Evolutionary conservation across 441 rosid genomes (phyloP).

Genomic region (Eutrema salsugineum): DNA sequence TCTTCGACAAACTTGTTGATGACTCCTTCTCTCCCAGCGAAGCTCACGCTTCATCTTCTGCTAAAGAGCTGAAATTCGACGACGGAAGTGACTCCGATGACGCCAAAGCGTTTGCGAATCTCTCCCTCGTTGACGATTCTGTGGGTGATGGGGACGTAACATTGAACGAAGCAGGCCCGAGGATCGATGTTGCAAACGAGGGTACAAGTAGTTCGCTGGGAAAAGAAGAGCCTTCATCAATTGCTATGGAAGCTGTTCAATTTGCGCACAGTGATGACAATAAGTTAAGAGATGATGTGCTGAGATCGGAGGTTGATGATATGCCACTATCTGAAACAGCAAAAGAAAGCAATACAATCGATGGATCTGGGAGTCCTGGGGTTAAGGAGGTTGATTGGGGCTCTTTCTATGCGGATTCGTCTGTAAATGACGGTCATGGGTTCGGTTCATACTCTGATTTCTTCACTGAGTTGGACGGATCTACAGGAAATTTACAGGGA

Average conservation of each 20-base stretch:
- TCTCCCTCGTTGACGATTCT: conserved; percentile 30
- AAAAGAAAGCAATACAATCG: conserved; percentile 8
- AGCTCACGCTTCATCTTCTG: conserved; percentile 24
- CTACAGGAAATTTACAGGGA: conserved; percentile 38
- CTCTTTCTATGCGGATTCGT: conserved; percentile 69
- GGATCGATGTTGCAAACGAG: conserved; percentile 21
- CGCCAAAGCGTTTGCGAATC: conserved; percentile 54
- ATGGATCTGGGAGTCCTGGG: conserved; percentile 43
- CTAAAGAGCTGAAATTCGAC: conserved; percentile 4
- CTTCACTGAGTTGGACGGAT: conserved; percentile 55
- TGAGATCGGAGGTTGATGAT: conserved; percentile 37
- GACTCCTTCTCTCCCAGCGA: conserved; percentile 51
- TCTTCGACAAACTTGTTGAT: conserved; percentile 90
- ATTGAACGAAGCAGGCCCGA: conserved; percentile 8
- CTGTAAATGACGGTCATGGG: conserved; percentile 43
- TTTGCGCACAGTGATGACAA: conserved; percentile 11
- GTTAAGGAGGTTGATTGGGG: conserved; percentile 94
- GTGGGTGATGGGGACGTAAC: conserved; percentile 15
- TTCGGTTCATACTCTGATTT: conserved; percentile 52
- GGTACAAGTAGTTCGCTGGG: not conserved
- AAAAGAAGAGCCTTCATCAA: conserved; percentile 20
- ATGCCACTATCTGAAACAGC: conserved; percentile 14
- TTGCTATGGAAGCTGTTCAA: conserved; percentile 15
- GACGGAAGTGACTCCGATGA: conserved; percentile 62
- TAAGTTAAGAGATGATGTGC: conserved; percentile 28